Conservation (phyloP, 2,329 filamentous ascomycete genomes). For the Aspergillus sojae region DNA sequence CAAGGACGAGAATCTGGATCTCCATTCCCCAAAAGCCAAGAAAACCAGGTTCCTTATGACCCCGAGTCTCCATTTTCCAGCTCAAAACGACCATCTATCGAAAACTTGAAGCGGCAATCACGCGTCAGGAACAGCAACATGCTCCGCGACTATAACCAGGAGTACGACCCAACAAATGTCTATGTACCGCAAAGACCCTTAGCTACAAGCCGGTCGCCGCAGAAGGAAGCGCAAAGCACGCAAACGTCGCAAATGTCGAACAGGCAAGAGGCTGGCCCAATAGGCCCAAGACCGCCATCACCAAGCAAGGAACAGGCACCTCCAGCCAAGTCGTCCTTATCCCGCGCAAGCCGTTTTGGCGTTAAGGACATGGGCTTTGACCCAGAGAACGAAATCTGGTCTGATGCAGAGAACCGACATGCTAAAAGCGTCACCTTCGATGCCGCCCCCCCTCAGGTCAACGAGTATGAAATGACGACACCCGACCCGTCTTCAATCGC, state of each 20-base stretch:
- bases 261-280: conserved; percentile 18
- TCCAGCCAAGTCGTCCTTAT: conserved; percentile 87
- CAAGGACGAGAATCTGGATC: conserved; percentile 72
- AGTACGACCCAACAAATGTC: conserved; percentile 82
- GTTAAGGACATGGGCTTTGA: conserved; percentile 67
- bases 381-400: conserved; percentile 68
- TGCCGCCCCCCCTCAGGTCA: conserved; percentile 86
- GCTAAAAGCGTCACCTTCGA: conserved; percentile 98
- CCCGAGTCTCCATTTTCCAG: conserved; percentile 69
- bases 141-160: conserved; percentile 87
- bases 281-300: conserved; percentile 44
- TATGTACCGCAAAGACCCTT: conserved; percentile 81
- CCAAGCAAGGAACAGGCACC: conserved; percentile 74
- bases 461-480: conserved; percentile 98
- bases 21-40: conserved; percentile 63
- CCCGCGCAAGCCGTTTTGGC: conserved; percentile 61
- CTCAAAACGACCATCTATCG: conserved; percentile 84
- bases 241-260: conserved; percentile 51
- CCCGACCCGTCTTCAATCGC: conserved; percentile 92
- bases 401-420: conserved; percentile 74
- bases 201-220: conserved; percentile 62
- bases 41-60: conserved; percentile 67
- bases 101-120: conserved; percentile 91
- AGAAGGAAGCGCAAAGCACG: conserved; percentile 68
- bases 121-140: conserved; percentile 98